Base-by-base conservation (phyloP, 805 yeast genomes). In the Dipodascopsis tothii region DNA sequence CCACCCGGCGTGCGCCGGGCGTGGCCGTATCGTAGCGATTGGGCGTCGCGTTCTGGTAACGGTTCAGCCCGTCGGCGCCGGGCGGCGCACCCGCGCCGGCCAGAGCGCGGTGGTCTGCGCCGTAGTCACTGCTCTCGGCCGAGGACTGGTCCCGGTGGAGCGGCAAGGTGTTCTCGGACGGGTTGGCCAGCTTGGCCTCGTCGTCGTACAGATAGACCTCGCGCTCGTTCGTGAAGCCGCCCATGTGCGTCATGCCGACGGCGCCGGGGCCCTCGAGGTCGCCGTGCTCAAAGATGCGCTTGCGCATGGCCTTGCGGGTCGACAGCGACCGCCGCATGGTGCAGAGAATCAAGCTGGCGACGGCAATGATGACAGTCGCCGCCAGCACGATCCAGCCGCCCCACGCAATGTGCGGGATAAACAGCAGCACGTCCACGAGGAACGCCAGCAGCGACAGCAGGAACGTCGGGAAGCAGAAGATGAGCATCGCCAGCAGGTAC, bases 331-430 rank as follows among this genome's bases (percentile, higher is more conserved):
- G 68, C 57, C 88, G 76, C 68, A 81, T 71, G 41, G 84, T 71
- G 60, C 95, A 85, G 17, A 83, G 63, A 51, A 80, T 60, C 1
- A 86, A 72, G 1, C 85, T 78, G 22, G 77, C 70, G 1, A 80
- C 50, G 0, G 90, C 81, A 37, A 80, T 69, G 25, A 80, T 60
- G 1, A 81, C 73, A 0, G 92, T 75, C 1, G 90, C 75, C 0
- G 77, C 77, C 21, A 88, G 65, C 46, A 84, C 73, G 40, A 82
- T 66, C 96, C 96, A 90, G 21, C 95, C 95, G 36, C 81, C 74
- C 79, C 86, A 87, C 42, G 77, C 72, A 43, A 90, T 65, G 57
- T 78, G 77, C 2, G 88, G 84, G 1, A 80, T 72, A 56, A 90
- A 90, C 40, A 90, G 62, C 33, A 88, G 62, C 32, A 88, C 74